These are phyloP conservation scores for Fragaria iinumae DNA, from an alignment of 306 rosid genomes.

Conservation along the genomic window DNA sequence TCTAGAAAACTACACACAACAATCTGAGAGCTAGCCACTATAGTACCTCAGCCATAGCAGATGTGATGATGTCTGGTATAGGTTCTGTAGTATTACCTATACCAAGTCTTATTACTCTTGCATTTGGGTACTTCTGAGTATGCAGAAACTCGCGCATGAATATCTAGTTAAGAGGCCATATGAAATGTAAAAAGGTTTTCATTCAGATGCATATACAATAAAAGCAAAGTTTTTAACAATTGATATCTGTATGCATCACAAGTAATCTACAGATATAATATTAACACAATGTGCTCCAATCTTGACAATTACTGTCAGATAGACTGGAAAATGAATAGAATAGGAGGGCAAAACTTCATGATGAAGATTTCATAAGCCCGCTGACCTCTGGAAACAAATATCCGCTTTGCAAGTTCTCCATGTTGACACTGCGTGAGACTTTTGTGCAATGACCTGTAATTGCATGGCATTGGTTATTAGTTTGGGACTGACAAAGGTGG, in stretches of 20 bases:
- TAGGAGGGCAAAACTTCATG: neutral
- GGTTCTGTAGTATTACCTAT: conserved; percentile 69
- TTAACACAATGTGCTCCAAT: neutral
- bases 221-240: neutral
- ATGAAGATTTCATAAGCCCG: conserved; percentile 5
- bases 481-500: neutral
- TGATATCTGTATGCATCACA: neutral
- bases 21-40: conserved; percentile 1
- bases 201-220: neutral
- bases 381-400: conserved; percentile 67
- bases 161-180: conserved; percentile 33
- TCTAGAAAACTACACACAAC: neutral
- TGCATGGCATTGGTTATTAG: neutral
- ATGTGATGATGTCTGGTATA: conserved; percentile 53
- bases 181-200: neutral
- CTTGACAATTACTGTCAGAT: neutral
- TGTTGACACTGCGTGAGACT: conserved; percentile 50
- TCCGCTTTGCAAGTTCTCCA: conserved; percentile 58
- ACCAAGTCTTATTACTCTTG: conserved; percentile 52
- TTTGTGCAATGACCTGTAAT: conserved; percentile 39
- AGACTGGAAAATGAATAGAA: neutral
- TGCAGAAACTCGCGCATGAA: conserved; percentile 39
- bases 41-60: conserved; percentile 64
- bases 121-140: conserved; percentile 42
- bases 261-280: neutral